These are phyloP conservation scores for Suhomyces prunicola DNA, from an alignment of 805 yeast species.

Conservation along the genomic window DNA sequence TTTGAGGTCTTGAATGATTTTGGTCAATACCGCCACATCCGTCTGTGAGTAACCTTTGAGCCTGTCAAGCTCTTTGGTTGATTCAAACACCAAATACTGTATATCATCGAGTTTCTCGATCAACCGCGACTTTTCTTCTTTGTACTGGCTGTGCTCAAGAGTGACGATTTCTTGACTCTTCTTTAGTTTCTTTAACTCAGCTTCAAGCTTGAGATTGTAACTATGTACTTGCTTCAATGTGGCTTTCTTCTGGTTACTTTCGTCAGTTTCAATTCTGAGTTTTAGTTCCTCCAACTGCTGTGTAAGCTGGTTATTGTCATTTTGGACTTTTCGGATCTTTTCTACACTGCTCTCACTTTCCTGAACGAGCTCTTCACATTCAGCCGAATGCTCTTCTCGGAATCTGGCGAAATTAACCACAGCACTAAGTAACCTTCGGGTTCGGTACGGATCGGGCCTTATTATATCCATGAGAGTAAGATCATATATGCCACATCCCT, in stretches of 20 bases:
- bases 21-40: conserved; percentile 53
- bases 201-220: conserved; percentile 56
- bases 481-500: conserved; percentile 74
- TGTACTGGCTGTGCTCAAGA: conserved; percentile 60
- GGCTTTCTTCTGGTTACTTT: conserved; percentile 27
- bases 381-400: conserved; percentile 70
- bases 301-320: conserved; percentile 10
- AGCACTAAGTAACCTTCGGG: conserved; percentile 69
- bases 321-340: conserved; percentile 29
- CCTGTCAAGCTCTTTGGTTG: conserved; percentile 56
- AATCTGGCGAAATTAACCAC: conserved; percentile 83
- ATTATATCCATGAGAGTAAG: conserved; percentile 70
- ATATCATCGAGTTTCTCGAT: conserved; percentile 60
- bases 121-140: conserved; percentile 55
- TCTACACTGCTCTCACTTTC: conserved; percentile 50
- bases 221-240: conserved; percentile 37
- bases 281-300: conserved; percentile 9
- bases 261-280: conserved; percentile 9
- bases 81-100: conserved; percentile 53
- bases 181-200: conserved; percentile 58
- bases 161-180: conserved; percentile 60
- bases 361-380: conserved; percentile 60
- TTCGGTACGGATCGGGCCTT: conserved; percentile 71
- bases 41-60: conserved; percentile 58
- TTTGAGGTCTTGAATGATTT: conserved; percentile 52